Base-by-base conservation (phyloP, 1,139 yeast species). In the Wickerhamomyces sp. region DNA sequence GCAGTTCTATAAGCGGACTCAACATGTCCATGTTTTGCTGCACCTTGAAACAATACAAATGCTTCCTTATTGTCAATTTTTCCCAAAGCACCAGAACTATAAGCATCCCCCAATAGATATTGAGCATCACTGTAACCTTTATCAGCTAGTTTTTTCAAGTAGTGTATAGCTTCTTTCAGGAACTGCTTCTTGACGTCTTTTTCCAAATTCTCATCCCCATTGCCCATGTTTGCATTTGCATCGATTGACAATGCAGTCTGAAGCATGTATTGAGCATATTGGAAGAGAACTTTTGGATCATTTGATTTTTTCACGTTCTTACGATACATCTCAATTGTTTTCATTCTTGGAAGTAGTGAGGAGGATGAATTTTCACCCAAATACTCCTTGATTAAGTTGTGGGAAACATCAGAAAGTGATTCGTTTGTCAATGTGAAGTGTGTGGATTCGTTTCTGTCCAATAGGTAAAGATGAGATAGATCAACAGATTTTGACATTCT, bases 1-100 rank as follows among this genome's bases (percentile, higher is more conserved):
- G 97, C 89, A 0, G 96, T 86, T 58, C 98, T 78, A 65, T 86
- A 93, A 0, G 96, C 91, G 45, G 94, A 81, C 63, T 93, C 98
- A 10, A 85, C 75, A 61, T 93, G 98, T 26, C 93, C 95, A 55
- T 87, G 93, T 63, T 91, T 93, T 7, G 96, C 96, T 8, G 98
- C 96, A 34, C 88, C 72, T 61, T 84, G 91, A 63, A 93, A 93
- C 45, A 87, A 74, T 2, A 67, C 57, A 56, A 88, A 84, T 3
- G 97, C 86, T 53, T 87, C 93, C 53, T 76, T 78, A 56, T 84
- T 74, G 45, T 90, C 96, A n/a, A 85, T 73, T 60, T 84, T 86
- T 0, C 94, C 95, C 48, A 90, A 74, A 0, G 90, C 90, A 1
- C 96, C 96, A 6, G 93, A 83, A 27, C 93, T 79, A 62, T 82